phyloP scores from a whole-genome alignment of 2,329 filamentous ascomycete species.

The Mycosphaerella arachidis region DNA sequence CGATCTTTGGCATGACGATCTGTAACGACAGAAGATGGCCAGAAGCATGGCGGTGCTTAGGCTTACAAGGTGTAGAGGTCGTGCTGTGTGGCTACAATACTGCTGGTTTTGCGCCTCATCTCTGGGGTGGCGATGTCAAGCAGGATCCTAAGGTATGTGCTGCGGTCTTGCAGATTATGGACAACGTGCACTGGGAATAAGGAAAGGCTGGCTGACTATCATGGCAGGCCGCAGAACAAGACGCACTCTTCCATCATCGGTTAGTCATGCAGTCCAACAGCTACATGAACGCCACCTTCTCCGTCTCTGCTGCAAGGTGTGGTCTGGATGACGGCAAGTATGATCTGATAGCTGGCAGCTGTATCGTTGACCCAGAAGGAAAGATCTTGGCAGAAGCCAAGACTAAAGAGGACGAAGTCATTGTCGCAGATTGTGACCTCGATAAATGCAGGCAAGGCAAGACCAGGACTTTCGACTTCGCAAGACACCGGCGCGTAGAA shows the following conservation, averaged over 20 bases:
- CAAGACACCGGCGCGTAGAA: conserved; percentile 40
- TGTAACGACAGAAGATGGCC: conserved; percentile 54
- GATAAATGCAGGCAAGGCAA: conserved; percentile 44
- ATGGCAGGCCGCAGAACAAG: conserved; percentile 40
- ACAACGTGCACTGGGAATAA: too few species aligned
- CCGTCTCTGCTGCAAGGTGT: conserved; percentile 46
- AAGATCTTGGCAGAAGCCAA: conserved; percentile 45
- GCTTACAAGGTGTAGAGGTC: conserved; percentile 48
- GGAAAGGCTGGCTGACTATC: neutral
- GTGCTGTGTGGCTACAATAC: conserved; percentile 51
- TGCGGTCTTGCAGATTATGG: too few species aligned
- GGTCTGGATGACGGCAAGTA: conserved; percentile 48
- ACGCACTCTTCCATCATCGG: conserved; percentile 49
- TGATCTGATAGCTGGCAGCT: conserved; percentile 45
- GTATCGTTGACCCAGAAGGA: conserved; percentile 46
- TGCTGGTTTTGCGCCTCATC: conserved; percentile 45
- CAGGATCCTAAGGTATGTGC: conserved; percentile 29
- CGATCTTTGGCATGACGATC: conserved; percentile 52
- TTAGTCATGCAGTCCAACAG: conserved; percentile 48
- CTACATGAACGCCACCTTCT: conserved; percentile 51
- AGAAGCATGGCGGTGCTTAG: conserved; percentile 49
- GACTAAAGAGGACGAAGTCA: conserved; percentile 46
- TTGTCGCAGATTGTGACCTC: conserved; percentile 48
- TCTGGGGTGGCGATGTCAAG: conserved; percentile 37
- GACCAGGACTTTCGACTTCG: conserved; percentile 41